Evolutionary conservation across 129 eudicot species (phyloP).

Genomic region (Escallonia herrerae): DNA sequence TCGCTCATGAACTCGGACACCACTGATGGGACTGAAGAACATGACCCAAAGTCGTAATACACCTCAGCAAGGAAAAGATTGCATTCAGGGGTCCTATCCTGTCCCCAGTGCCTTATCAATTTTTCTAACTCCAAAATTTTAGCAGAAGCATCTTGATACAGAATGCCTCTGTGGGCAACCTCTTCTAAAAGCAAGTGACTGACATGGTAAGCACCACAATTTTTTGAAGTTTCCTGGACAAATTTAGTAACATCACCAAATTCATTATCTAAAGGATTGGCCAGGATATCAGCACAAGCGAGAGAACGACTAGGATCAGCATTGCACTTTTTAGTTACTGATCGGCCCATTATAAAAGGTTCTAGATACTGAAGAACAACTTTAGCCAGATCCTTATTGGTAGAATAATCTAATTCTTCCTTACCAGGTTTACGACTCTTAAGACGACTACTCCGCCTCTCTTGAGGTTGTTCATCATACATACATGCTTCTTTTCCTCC

Average conservation of each 20-base stretch:
- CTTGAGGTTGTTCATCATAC: constrained; percentile 74
- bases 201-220: constrained; percentile 71
- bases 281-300: constrained; percentile 22
- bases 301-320: constrained; percentile 20
- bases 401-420: constrained; percentile 60
- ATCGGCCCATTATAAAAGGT: constrained; percentile 46
- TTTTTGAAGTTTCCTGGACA: constrained; percentile 49
- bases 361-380: constrained; percentile 55
- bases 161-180: constrained; percentile 39
- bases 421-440: constrained; percentile 84
- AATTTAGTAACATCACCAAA: constrained; percentile 45
- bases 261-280: constrained; percentile 36
- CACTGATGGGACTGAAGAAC: constrained; percentile 37
- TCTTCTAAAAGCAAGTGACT: constrained; percentile 81
- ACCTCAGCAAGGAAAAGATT: constrained; percentile 89
- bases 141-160: constrained; percentile 38
- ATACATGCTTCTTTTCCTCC: constrained; percentile 28
- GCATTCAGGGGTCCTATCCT: constrained; percentile 70
- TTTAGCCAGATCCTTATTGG: constrained; percentile 63
- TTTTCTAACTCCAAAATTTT: constrained; percentile 77
- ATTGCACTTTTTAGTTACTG: constrained; percentile 26
- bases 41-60: constrained; percentile 60
- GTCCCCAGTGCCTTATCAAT: constrained; percentile 58
- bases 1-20: constrained; percentile 41
- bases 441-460: constrained; percentile 84